Evolutionary conservation across 108 stramenopile species (phyloP), one percentile per base, ranked within the genome.

Genomic region (Stephanodiscus triporus): DNA sequence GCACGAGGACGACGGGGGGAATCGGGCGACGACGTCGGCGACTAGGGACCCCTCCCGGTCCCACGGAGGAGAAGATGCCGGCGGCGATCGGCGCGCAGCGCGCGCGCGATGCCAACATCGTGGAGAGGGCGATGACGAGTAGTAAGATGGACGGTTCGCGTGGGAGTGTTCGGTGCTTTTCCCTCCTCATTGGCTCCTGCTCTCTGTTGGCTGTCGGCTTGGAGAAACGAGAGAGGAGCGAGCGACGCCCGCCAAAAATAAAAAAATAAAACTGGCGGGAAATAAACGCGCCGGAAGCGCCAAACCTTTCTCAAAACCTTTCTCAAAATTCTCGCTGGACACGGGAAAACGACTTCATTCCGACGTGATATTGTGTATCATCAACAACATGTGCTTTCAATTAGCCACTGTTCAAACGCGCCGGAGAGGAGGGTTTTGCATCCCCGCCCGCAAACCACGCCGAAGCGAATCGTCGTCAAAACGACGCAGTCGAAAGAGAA

Each of bases 141-240:
- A 7, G 0, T 62, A 62, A 34, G 7, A 62, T 29, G 34, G 61
- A 62, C 22, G 40, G 30, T 19, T 19, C 22, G 36, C 16, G 13
- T 45, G 16, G 11, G 11, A 34, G 23, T 32, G 27, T 19, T 42
- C n/a, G 30, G 27, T 9, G 43, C 13, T 19, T 66, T 36, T 7
- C 51, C 50, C 20, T 66, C 50, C 66, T 66, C 66, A 66, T 66
- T 51, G 13, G 49, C 66, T 53, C 20, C 27, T 64, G 13, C 20
- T 16, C 63, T 17, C 24, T 20, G 24, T n/a, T n/a, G n/a, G n/a
- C n/a, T n/a, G n/a, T 62, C 38, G 14, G 38, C 14, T 34, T 23
- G n/a, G n/a, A n/a, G n/a, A n/a, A n/a, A n/a, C n/a, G n/a, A n/a
- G n/a, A n/a, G n/a, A n/a, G n/a, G n/a, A n/a, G n/a, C n/a, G n/a